Evolutionary conservation across 2,329 filamentous ascomycete species (phyloP).

Genomic region (Gaeumannomyces tritici): DNA sequence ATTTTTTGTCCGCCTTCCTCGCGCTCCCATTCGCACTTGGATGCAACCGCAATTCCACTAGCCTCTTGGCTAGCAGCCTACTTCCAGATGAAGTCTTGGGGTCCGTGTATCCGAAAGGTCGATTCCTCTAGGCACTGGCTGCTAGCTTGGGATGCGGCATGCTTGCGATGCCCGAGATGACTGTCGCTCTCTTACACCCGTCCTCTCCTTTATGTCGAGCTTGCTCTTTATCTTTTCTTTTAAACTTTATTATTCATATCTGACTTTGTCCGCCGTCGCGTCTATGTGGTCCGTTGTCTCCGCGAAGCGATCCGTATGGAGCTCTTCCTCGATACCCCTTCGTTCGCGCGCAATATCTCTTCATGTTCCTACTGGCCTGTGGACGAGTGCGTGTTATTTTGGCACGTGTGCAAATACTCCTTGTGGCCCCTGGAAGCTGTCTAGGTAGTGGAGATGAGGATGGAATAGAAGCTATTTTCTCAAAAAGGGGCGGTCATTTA

Average conservation of each 20-base stretch:
- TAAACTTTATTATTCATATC: not conserved
- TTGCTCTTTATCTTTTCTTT: not conserved
- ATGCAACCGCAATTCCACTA: not conserved
- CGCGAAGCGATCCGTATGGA: too few species aligned
- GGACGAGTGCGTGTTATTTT: too few species aligned
- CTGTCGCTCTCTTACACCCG: not conserved
- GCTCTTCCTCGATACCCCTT: not conserved
- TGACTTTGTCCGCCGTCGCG: not conserved
- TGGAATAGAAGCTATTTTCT: not conserved
- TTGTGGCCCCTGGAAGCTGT: too few species aligned
- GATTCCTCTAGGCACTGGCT: too few species aligned
- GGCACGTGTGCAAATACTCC: too few species aligned
- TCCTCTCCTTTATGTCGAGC: not conserved
- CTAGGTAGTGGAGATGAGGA: not conserved
- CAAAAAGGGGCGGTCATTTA: not conserved
- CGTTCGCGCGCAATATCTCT: not conserved
- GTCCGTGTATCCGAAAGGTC: too few species aligned
- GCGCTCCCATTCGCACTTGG: not conserved
- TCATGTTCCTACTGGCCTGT: not conserved
- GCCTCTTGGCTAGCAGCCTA: not conserved
- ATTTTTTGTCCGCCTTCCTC: not conserved
- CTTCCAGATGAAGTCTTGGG: not conserved
- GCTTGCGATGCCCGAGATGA: not conserved
- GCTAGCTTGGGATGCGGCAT: not conserved
- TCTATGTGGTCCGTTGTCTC: not conserved